These are phyloP conservation scores for Arthrinium phaeospermum DNA, from an alignment of 2,329 filamentous ascomycete genomes.

Conservation along the genomic window DNA sequence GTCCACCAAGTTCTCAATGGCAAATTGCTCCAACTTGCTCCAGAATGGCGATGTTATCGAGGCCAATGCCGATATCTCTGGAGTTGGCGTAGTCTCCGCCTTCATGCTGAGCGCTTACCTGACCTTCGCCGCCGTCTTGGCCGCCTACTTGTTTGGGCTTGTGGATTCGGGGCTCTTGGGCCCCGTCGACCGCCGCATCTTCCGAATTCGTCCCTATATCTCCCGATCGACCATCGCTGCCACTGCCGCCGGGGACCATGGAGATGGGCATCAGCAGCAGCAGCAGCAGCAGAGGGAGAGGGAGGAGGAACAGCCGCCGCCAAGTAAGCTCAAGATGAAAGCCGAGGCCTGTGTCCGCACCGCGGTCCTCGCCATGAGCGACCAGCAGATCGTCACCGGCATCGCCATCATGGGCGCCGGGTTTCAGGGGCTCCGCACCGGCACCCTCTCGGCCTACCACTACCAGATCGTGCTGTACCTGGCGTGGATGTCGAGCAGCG, in stretches of 20 bases:
- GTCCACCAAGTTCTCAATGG: neutral
- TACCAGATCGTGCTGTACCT: conserved; percentile 22
- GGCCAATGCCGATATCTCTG: conserved; percentile 20
- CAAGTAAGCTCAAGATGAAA: neutral
- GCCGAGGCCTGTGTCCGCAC: conserved; percentile 14
- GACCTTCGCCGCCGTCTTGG: conserved; percentile 5
- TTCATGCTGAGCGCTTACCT: conserved; percentile 21
- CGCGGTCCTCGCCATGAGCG: conserved; percentile 17
- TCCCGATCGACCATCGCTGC: neutral
- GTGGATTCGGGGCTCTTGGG: conserved; percentile 15
- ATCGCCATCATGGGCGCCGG: conserved; percentile 23
- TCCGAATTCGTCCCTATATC: conserved; percentile 2
- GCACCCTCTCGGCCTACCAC: conserved; percentile 19
- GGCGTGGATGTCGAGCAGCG: conserved; percentile 23
- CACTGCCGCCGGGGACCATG: neutral
- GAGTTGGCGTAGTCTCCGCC: conserved; percentile 18
- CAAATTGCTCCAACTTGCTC: conserved; percentile 3
- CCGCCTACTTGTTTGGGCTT: conserved; percentile 17
- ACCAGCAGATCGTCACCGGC: conserved; percentile 22
- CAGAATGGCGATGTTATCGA: conserved; percentile 14
- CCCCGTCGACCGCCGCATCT: conserved; percentile 15
- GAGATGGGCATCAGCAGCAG: neutral
- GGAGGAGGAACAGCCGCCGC: neutral
- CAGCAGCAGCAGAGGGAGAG: neutral
- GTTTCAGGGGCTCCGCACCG: conserved; percentile 10